A percentile compares a stretch with the other conserved stretches of the same genome.
These are phyloP conservation scores for Fusarium anthophilum DNA, from an alignment of 2,329 filamentous ascomycete species.

Conservation along the genomic window DNA sequence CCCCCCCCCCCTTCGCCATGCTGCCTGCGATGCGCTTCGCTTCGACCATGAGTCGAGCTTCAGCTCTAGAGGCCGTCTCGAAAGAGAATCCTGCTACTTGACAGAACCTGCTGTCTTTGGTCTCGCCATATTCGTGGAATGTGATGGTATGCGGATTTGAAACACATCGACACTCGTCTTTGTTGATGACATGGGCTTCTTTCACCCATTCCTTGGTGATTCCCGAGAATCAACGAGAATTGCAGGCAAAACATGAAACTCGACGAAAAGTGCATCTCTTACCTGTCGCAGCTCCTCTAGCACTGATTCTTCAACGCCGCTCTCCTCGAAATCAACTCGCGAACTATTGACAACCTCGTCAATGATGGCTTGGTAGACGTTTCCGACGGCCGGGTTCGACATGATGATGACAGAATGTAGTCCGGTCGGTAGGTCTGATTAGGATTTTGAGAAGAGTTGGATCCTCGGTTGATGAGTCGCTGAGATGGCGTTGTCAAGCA, in stretches of 20 bases:
- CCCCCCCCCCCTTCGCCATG: background rate
- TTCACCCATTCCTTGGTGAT: slow-evolving; percentile 40
- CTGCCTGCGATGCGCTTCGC: background rate
- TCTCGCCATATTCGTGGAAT: background rate
- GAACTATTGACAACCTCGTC: slow-evolving; percentile 91
- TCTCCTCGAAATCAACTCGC: slow-evolving; percentile 95
- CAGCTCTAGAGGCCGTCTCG: slow-evolving; percentile 8
- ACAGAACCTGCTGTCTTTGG: background rate
- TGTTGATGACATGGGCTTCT: slow-evolving; percentile 33
- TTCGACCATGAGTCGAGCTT: slow-evolving; percentile 14
- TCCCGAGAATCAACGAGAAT: background rate
- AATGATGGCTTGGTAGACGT: slow-evolving; percentile 81
- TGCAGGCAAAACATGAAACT: slow-evolving; percentile 4
- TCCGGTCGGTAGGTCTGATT: background rate
- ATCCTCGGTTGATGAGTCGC: background rate
- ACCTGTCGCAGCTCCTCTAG: slow-evolving; percentile 90
- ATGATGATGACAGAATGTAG: slow-evolving; percentile 50
- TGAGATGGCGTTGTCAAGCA: slow-evolving; percentile 11
- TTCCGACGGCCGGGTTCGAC: slow-evolving; percentile 72
- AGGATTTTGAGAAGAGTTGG: background rate
- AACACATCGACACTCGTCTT: slow-evolving; percentile 22
- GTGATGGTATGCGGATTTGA: background rate
- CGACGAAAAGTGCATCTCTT: slow-evolving; percentile 52
- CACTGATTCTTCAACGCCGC: slow-evolving; percentile 87
- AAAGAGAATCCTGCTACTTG: background rate